Evolutionary conservation across 2,329 filamentous ascomycete species (phyloP).

Genomic region (Diplodia corticola): DNA sequence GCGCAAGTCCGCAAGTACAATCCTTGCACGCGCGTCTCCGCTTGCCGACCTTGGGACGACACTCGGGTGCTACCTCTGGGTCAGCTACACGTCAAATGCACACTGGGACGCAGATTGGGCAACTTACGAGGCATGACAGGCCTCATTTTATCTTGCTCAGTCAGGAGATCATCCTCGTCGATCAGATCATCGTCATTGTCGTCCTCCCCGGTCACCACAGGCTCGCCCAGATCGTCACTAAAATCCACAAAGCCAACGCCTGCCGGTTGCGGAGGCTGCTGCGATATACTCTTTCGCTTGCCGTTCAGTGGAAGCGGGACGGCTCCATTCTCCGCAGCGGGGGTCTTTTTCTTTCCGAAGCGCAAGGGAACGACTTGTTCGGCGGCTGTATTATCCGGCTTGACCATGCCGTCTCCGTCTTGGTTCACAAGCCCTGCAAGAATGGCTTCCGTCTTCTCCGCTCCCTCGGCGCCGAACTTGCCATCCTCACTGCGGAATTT

Average conservation of each 20-base stretch:
- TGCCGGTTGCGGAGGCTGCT: conserved; percentile 47
- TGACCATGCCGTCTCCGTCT: conserved; percentile 66
- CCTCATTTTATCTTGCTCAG: conserved; percentile 77
- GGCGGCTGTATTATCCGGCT: conserved; percentile 63
- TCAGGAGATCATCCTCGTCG: conserved; percentile 84
- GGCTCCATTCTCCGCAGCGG: conserved; percentile 39
- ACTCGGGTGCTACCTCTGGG: conserved; percentile 69
- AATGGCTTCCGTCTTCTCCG: conserved; percentile 74
- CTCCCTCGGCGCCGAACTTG: conserved; percentile 49
- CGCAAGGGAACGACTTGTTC: conserved; percentile 62
- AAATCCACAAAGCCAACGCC: conserved; percentile 70
- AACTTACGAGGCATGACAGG: conserved; percentile 78
- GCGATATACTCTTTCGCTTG: conserved; percentile 42
- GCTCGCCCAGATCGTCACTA: conserved; percentile 61
- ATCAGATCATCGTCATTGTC: conserved; percentile 69
- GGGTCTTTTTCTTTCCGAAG: conserved; percentile 62
- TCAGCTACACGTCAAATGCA: background rate
- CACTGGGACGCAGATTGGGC: background rate
- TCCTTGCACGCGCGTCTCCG: conserved; percentile 95
- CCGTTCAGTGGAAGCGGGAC: conserved; percentile 37
- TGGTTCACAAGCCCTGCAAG: conserved; percentile 72
- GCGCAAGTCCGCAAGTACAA: conserved; percentile 90
- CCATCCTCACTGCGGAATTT: conserved; percentile 70
- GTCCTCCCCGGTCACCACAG: conserved; percentile 54
- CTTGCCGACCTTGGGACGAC: conserved; percentile 82